Base-by-base conservation (phyloP, 306 rosid genomes). In the Corylus avellana region DNA sequence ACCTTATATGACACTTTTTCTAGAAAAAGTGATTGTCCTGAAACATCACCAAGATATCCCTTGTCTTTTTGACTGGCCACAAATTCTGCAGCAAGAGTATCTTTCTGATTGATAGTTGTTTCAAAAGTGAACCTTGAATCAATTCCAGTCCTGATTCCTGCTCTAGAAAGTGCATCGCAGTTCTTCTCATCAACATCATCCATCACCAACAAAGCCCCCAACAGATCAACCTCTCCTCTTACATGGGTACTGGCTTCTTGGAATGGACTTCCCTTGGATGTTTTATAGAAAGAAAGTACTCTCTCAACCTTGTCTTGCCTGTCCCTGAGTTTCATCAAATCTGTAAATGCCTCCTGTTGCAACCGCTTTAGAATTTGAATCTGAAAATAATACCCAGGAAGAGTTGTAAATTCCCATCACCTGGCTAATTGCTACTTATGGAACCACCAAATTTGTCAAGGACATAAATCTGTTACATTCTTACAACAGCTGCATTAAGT, bases 231-330 rank as follows among this genome's bases (percentile, higher is more conserved):
- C 20, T 86, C 90, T 70, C 97, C 99, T 76, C 86, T 89, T 12
- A 93, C 87, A 82, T 61, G 83, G 11, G 96, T 91, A 66, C 80
- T 76, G 54, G 78, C 67, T 86, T 93, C 99, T 27, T 83, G 86
- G 69, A 92, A 92, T 20, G 94, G 99, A 70, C 96, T 87, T 53
- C 86, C 90, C 84, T 81, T 85, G 7, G 93, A 78, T 20, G 96
- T 77, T 78, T 88, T 89, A 73, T 91, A 91, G 78, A 90, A 86
- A 47, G 99, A 87, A 77, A 93, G 85, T 42, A 88, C 46, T 46
- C 82, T 83, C 89, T 93, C 97, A 32, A 93, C 87, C 86, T 95
- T 93, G 16, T 95, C 99, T 83, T 95, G 99, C 59, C 98, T 88
- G 80, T 95, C 98, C 81, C 97, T 89, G 32, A 95, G 88, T 75